Evolutionary conservation across 495 filamentous ascomycete genomes (phyloP), one percentile per base, ranked within the genome.

Genomic region (Cudoniella acicularis): DNA sequence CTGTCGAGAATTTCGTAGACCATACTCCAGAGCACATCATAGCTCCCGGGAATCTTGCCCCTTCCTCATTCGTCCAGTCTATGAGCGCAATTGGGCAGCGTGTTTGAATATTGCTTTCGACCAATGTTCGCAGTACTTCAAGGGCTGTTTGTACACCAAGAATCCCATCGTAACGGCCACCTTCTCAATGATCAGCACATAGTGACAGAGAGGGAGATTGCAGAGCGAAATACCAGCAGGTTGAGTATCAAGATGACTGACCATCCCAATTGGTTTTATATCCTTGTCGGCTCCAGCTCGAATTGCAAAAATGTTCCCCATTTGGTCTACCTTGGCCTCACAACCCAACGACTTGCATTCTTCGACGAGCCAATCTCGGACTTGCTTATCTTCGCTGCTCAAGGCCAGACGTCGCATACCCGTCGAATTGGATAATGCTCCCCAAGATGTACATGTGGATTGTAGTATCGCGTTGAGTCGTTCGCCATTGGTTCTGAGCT

Each of bases 31-130:
- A 90, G 10, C 83, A 75, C 16, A 86, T 67, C 87, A 90, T 90
- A 56, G 82, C 87, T n/a, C 87, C 80, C 3, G 89, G 88, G 67
- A 92, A 93, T 8, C 89, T 78, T 1, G 88, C 89, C 1, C 89
- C 89, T 69, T 91, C 89, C 66, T 91, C 89, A 60, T 65, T 65
- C 0, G 89, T 92, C 89, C 89, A 93, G 60, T 91, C 88, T 1
- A 93, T 82, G 6, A 90, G 80, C 2, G 86, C 87, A 10, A 92
- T 67, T 4, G 85, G 85, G 59, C 82, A 86, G 45, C 86, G 77
- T 0, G 87, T 90, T 67, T 86, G 78, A n/a, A 85, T 71, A 3
- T 79, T 75, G 69, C 85, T 75, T 13, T 92, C 88, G 13, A 81
- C 72, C 52, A 93, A 75, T 2, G 81, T 79, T 57, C 75, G 81